Percentiles rank a stretch among this genome's conserved stretches.
Conservation (phyloP, 2,329 filamentous ascomycete species). For the Orbilia blumenaviensis region DNA sequence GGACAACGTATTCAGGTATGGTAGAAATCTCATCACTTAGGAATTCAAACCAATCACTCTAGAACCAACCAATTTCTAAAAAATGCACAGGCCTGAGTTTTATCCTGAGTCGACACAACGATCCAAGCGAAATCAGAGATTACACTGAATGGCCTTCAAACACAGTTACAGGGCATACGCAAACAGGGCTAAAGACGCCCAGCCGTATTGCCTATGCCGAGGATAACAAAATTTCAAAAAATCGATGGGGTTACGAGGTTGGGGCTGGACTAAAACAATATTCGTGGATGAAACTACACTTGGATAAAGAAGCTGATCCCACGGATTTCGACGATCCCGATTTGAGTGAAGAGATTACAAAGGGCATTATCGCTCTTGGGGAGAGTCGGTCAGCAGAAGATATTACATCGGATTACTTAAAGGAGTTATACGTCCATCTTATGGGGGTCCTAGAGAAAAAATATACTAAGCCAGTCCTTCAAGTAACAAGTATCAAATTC, state of each 20-base stretch:
- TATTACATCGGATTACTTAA: neutral
- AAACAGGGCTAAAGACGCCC: neutral
- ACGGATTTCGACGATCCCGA: neutral
- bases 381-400: neutral
- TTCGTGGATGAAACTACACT: slow-evolving; percentile 1
- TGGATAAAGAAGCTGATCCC: neutral
- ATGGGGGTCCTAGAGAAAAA: neutral
- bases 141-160: no score
- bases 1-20: slow-evolving; percentile 20
- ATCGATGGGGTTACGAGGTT: neutral
- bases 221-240: neutral
- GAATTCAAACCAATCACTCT: no score
- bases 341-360: neutral
- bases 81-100: neutral
- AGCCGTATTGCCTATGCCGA: slow-evolving; percentile 1
- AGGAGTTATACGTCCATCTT: neutral
- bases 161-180: no score
- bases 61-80: no score
- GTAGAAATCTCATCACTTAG: no score
- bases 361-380: neutral
- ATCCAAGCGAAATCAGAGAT: neutral
- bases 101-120: neutral
- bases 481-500: neutral
- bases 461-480: neutral
- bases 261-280: neutral